Evolutionary conservation across 2,329 filamentous ascomycete genomes (phyloP).

Genomic region (Colletotrichum sp.): DNA sequence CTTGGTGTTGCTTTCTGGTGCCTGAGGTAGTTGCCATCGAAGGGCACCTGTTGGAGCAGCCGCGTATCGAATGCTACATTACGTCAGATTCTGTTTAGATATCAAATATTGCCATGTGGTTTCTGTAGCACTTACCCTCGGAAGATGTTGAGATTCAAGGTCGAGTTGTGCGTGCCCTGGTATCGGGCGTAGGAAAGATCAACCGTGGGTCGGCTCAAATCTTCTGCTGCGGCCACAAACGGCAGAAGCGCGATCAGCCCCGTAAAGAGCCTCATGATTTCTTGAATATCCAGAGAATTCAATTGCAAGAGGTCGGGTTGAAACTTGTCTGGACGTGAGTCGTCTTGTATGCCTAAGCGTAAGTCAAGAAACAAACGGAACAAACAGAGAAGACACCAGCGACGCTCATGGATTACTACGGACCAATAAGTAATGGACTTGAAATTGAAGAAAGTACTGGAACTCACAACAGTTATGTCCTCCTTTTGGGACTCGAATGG

Average conservation of each 20-base stretch:
- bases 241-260: neutral
- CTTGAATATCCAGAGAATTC: neutral
- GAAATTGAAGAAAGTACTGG: neutral
- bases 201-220: neutral
- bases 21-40: neutral
- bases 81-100: neutral
- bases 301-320: neutral
- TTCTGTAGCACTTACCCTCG: neutral
- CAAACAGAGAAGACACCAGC: neutral
- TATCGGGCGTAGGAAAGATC: slow-evolving; percentile 1
- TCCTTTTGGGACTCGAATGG: neutral
- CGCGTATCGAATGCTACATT: neutral
- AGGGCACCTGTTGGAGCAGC: neutral
- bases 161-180: neutral
- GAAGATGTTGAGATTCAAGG: slow-evolving; percentile 2
- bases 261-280: neutral
- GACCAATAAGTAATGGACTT: neutral
- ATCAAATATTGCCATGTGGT: neutral
- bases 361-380: neutral
- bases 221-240: neutral
- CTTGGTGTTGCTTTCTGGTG: neutral
- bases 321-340: neutral
- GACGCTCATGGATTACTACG: neutral
- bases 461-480: neutral
- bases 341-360: neutral